Evolutionary conservation across 345 rosid genomes (phyloP).

Genomic region (Eucalyptus curtisii): DNA sequence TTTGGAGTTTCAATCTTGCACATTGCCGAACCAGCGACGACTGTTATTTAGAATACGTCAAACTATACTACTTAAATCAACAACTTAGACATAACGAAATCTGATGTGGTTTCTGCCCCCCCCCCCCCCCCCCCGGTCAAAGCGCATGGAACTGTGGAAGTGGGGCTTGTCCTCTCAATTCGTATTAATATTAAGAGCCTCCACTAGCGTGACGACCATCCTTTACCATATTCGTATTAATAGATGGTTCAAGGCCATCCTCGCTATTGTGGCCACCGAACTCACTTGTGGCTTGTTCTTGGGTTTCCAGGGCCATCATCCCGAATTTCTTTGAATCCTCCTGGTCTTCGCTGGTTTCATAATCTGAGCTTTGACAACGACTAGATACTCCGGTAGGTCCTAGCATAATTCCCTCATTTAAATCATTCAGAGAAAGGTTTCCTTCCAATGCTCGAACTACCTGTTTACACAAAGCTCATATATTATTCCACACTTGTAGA

Average conservation of each 20-base stretch:
- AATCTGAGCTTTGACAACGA: slow-evolving; percentile 42
- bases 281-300: slow-evolving; percentile 38
- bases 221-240: not conserved
- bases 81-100: not conserved
- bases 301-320: slow-evolving; percentile 52
- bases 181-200: not conserved
- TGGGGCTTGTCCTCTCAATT: not conserved
- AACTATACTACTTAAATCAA: not conserved
- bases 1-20: not conserved
- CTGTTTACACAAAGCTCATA: slow-evolving; percentile 12
- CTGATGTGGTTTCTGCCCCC: not conserved
- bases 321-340: slow-evolving; percentile 61
- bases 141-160: not conserved
- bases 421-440: slow-evolving; percentile 39
- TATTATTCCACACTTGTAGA: not conserved
- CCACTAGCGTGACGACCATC: not conserved
- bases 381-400: slow-evolving; percentile 27
- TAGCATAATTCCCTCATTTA: slow-evolving; percentile 39
- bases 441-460: slow-evolving; percentile 74
- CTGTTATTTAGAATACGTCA: not conserved
- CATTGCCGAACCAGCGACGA: not conserved
- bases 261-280: slow-evolving; percentile 36
- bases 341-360: slow-evolving; percentile 40
- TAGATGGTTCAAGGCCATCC: slow-evolving; percentile 26
- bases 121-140: not conserved